Evolutionary conservation across 1,284 basidiomycete genomes (phyloP).

Genomic region (Moesziomyces sp.): DNA sequence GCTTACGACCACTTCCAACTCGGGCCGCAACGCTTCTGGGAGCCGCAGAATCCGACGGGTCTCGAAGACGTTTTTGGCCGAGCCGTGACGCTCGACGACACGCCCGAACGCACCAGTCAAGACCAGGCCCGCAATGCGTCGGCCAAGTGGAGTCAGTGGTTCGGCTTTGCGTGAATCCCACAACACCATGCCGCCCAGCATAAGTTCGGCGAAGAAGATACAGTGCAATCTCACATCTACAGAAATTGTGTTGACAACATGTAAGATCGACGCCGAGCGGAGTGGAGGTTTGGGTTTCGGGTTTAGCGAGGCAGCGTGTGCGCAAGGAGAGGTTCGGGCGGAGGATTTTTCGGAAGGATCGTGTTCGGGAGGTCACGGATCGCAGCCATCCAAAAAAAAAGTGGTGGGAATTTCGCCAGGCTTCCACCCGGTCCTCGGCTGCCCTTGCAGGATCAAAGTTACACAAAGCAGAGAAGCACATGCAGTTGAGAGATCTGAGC

Average conservation of each 20-base stretch:
- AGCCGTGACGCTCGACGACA: slow-evolving; percentile 34
- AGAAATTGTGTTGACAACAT: too few species aligned
- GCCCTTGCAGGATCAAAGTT: background rate
- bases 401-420: slow-evolving; percentile 1
- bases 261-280: too few species aligned
- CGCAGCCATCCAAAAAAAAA: background rate
- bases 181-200: background rate
- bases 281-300: slow-evolving; percentile 16
- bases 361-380: slow-evolving; percentile 38
- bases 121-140: background rate
- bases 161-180: slow-evolving; percentile 25
- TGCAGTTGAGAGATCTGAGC: too few species aligned
- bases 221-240: background rate
- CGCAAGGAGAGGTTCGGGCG: background rate
- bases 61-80: slow-evolving; percentile 57
- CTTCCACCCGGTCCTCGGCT: background rate
- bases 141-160: slow-evolving; percentile 39
- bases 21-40: slow-evolving; percentile 57
- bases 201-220: background rate
- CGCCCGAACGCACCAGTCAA: background rate
- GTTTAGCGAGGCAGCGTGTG: slow-evolving; percentile 6
- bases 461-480: too few species aligned
- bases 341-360: background rate
- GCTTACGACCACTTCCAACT: slow-evolving; percentile 34
- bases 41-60: slow-evolving; percentile 50